phyloP scores from a whole-genome alignment of 2,329 filamentous ascomycete species.

The Daldinia eschscholtzii region DNA sequence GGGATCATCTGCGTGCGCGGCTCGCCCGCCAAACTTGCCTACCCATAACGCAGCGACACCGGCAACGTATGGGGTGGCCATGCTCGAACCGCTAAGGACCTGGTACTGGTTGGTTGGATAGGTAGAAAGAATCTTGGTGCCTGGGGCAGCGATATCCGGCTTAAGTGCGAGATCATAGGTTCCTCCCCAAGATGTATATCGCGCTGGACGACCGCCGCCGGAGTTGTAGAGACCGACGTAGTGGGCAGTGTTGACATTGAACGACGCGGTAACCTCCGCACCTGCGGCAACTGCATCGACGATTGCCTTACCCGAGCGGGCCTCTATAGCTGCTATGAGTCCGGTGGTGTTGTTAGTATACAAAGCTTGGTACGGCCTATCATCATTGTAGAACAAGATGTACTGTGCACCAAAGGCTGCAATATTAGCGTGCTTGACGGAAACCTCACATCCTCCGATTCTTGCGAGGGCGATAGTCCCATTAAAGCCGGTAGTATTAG shows the following conservation, averaged over 20 bases:
- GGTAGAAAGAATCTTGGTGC: conserved; percentile 59
- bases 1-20: conserved; percentile 39
- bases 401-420: conserved; percentile 48
- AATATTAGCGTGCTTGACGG: conserved; percentile 50
- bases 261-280: conserved; percentile 50
- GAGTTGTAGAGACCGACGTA: conserved; percentile 44
- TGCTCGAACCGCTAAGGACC: conserved; percentile 61
- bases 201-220: conserved; percentile 40
- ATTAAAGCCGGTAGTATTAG: conserved; percentile 37
- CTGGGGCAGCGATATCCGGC: conserved; percentile 57
- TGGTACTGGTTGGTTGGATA: conserved; percentile 56
- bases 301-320: conserved; percentile 51
- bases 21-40: conserved; percentile 48
- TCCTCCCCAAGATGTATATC: conserved; percentile 58
- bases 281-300: conserved; percentile 49
- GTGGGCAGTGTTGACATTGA: conserved; percentile 39
- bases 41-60: conserved; percentile 55
- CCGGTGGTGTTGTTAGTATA: conserved; percentile 30
- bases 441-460: conserved; percentile 38
- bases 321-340: conserved; percentile 46
- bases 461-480: conserved; percentile 37
- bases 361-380: conserved; percentile 40
- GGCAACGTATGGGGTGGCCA: conserved; percentile 61
- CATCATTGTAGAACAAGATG: conserved; percentile 54
- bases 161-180: conserved; percentile 58